A percentile compares a stretch with the other conserved stretches of the same genome.
Evolutionary conservation across 176 grass and related monocot species (phyloP).

Genomic region (Pontederia paniculata): DNA sequence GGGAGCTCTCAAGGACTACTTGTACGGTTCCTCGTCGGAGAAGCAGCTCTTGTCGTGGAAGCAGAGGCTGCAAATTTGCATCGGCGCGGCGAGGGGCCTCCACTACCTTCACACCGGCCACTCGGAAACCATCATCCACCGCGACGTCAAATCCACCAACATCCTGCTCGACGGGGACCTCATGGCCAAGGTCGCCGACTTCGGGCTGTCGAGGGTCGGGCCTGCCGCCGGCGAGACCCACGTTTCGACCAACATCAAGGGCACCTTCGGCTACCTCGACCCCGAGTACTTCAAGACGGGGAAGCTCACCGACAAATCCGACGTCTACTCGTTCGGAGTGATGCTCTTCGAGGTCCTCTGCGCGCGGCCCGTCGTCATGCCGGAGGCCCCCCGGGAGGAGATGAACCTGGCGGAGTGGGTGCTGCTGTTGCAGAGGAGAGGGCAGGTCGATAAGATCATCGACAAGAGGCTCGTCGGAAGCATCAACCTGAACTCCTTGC

Average conservation of each 20-base stretch:
- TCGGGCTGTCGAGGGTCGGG: constrained; percentile 2
- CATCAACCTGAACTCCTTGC: neutral
- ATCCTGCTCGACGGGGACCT: constrained; percentile 49
- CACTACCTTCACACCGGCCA: constrained; percentile 2
- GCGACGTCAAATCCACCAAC: constrained; percentile 90
- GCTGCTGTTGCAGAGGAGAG: constrained; percentile 1
- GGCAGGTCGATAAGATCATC: constrained; percentile 10
- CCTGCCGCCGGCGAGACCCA: constrained; percentile 1
- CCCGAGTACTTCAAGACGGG: constrained; percentile 11
- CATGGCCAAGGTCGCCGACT: constrained; percentile 1
- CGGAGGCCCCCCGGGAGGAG: neutral
- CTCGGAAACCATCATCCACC: constrained; percentile 45
- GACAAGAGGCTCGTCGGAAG: constrained; percentile 1
- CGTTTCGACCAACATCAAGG: neutral
- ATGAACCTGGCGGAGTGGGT: constrained; percentile 13
- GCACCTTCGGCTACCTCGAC: constrained; percentile 4
- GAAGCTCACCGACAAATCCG: constrained; percentile 12
- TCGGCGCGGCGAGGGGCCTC: constrained; percentile 6
- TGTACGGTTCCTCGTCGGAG: neutral
- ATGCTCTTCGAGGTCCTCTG: constrained; percentile 16
- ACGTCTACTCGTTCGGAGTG: constrained; percentile 12
- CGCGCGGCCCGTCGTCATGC: constrained; percentile 7
- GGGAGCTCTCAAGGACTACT: neutral
- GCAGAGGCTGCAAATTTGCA: constrained; percentile 6
- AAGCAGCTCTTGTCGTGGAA: neutral